Conservation (phyloP, 768 basidiomycete species). For the Auriscalpium microsporum region DNA sequence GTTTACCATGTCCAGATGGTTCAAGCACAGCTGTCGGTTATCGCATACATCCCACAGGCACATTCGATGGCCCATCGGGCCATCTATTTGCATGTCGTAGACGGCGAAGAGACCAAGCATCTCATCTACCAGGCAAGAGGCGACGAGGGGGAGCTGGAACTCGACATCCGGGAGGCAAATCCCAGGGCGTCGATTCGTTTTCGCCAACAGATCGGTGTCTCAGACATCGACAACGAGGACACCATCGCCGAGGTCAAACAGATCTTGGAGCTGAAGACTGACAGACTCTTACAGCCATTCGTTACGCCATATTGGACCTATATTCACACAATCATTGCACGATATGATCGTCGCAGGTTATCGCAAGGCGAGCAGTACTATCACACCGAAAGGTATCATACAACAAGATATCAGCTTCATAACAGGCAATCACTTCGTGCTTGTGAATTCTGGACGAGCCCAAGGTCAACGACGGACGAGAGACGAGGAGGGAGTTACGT, state of each 20-base stretch:
- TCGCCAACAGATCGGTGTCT: neutral
- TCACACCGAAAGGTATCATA: neutral
- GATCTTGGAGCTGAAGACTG: neutral
- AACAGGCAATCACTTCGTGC: neutral
- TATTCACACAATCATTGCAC: neutral
- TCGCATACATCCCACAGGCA: neutral
- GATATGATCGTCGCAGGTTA: neutral
- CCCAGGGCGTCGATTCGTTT: neutral
- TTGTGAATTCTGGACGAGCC: slow-evolving; percentile 41
- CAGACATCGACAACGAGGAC: neutral
- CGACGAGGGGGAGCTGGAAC: neutral
- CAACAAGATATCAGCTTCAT: neutral
- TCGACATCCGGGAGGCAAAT: neutral
- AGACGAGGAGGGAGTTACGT: slow-evolving; percentile 17
- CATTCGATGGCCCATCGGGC: neutral
- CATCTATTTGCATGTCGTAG: neutral
- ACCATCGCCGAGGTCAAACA: neutral
- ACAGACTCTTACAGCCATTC: too few species aligned
- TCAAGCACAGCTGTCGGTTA: neutral
- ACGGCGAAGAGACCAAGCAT: neutral
- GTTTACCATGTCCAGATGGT: neutral
- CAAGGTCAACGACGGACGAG: neutral
- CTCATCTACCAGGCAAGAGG: neutral
- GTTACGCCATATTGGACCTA: neutral
- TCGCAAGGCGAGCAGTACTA: neutral